A percentile compares a stretch with the other conserved stretches of the same genome.
These are phyloP conservation scores for Crithidia bombi DNA, from an alignment of 208 protist genomes.

Conservation along the genomic window DNA sequence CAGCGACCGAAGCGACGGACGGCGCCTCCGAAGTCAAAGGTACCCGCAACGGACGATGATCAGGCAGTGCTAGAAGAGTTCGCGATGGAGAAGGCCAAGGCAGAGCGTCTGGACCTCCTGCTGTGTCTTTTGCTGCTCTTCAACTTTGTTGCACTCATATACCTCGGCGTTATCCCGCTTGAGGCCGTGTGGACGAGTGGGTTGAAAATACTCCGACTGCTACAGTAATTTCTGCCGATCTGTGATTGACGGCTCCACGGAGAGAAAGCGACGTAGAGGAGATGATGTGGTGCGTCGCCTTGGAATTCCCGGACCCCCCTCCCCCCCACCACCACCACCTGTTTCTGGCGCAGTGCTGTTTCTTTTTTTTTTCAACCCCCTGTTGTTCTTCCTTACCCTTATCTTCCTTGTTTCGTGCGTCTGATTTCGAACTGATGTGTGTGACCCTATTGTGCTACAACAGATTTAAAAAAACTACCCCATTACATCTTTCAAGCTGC, in stretches of 20 bases:
- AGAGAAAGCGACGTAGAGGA: too few species aligned
- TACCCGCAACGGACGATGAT: constrained; percentile 8
- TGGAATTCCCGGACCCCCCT: too few species aligned
- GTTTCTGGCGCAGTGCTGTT: background rate
- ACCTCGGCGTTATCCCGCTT: constrained; percentile 44
- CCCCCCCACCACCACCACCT: background rate
- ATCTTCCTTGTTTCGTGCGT: background rate
- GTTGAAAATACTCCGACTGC: constrained; percentile 44
- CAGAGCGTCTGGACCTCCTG: constrained; percentile 45
- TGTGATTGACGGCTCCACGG: too few species aligned
- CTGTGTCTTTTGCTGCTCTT: constrained; percentile 43
- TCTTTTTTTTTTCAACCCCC: background rate
- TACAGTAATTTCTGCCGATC: too few species aligned
- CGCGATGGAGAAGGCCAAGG: constrained; percentile 37
- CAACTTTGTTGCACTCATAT: constrained; percentile 45
- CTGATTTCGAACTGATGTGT: too few species aligned
- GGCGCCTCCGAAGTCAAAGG: background rate
- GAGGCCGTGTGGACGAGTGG: constrained; percentile 39
- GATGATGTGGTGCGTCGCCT: too few species aligned
- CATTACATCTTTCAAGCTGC: too few species aligned
- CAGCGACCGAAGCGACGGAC: background rate
- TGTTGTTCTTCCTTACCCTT: background rate
- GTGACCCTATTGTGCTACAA: background rate
- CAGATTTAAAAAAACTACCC: too few species aligned
- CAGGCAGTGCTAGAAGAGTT: constrained; percentile 51